These are phyloP conservation scores for Logfia minima DNA, from an alignment of 129 eudicot species.

Conservation along the genomic window DNA sequence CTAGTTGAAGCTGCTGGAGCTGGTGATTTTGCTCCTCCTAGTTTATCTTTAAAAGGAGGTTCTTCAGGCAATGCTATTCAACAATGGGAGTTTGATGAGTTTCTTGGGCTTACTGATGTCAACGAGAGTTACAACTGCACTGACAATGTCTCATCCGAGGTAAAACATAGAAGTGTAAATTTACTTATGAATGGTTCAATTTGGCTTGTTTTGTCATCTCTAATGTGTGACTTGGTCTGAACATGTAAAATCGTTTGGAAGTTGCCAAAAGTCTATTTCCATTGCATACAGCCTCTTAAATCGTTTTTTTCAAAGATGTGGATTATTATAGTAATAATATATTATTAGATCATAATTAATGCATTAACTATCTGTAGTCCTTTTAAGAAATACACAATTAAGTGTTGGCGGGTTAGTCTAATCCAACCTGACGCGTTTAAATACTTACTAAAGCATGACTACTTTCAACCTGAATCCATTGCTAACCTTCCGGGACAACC, in stretches of 20 bases:
- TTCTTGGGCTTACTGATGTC: slow-evolving; percentile 52
- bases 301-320: not conserved
- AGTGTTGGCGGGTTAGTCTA: not conserved
- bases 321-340: not conserved
- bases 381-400: not conserved
- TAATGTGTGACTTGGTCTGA: not conserved
- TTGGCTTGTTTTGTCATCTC: not conserved
- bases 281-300: not conserved
- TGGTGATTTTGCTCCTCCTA: slow-evolving; percentile 40
- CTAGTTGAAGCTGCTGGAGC: slow-evolving; percentile 38
- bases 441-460: not conserved
- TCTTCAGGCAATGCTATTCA: slow-evolving; percentile 46
- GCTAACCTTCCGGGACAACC: not conserved
- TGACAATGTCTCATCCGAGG: slow-evolving; percentile 64
- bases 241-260: not conserved
- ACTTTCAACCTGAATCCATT: not conserved
- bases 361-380: not conserved
- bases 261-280: not conserved
- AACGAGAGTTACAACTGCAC: slow-evolving; percentile 47
- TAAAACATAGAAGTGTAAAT: slow-evolving; percentile 6
- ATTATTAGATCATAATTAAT: not conserved
- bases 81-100: slow-evolving; percentile 74
- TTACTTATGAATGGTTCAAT: not conserved
- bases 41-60: slow-evolving; percentile 44
- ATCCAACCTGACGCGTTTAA: no score